These are phyloP conservation scores for Psilocybe sp. DNA, from an alignment of 768 basidiomycete species.

Conservation along the genomic window DNA sequence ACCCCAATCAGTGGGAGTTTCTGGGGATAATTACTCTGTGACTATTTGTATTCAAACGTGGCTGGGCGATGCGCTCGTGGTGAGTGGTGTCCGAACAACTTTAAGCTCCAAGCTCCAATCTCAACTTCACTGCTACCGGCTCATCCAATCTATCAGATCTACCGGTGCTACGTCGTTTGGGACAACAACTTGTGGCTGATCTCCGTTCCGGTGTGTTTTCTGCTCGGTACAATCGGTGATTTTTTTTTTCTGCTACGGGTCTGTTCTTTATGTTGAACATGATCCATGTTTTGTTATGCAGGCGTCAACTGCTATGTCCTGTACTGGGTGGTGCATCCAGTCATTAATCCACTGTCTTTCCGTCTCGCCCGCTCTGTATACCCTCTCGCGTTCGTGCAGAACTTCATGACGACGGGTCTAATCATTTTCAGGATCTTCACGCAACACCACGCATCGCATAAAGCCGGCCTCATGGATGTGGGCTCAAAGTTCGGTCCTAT, in stretches of 20 bases:
- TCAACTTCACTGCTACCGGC: too few species aligned
- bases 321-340: constrained; percentile 25
- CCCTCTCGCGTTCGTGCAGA: constrained; percentile 24
- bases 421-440: constrained; percentile 25
- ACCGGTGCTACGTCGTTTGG: constrained; percentile 28
- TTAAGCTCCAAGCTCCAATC: too few species aligned
- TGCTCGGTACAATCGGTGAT: constrained; percentile 19
- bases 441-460: constrained; percentile 21
- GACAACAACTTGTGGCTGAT: constrained; percentile 18
- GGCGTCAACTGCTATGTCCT: constrained; percentile 18
- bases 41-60: constrained; percentile 21
- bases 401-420: constrained; percentile 25
- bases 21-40: constrained; percentile 15
- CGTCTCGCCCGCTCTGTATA: constrained; percentile 22
- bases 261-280: too few species aligned
- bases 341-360: too few species aligned
- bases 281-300: too few species aligned
- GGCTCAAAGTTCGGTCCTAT: constrained; percentile 10
- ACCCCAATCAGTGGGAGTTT: constrained; percentile 16
- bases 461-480: constrained; percentile 15
- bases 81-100: too few species aligned
- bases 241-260: background rate
- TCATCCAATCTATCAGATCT: constrained; percentile 23
- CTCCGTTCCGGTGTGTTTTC: constrained; percentile 18
- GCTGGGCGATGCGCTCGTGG: constrained; percentile 24